Evolutionary conservation across 1,284 basidiomycete genomes (phyloP), one percentile per base, ranked within the genome.

Genomic region (Pseudozyma tsukubaensis): DNA sequence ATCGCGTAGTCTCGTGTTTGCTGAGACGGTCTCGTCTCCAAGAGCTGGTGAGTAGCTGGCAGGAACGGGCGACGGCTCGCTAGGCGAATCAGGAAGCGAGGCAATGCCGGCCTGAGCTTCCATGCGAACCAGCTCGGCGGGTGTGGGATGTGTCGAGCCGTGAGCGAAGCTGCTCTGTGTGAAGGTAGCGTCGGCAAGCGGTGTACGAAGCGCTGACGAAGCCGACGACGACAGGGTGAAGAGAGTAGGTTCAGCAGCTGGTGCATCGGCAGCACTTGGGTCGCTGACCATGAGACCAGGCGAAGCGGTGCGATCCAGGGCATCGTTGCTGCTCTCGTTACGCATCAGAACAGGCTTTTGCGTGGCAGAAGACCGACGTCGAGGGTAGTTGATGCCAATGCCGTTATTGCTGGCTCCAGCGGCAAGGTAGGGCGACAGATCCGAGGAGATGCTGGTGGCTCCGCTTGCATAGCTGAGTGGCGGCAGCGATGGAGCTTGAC

Each of bases 81-180:
- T 76, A 1, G 79, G 79, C 32, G 73, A 64, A 34, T 72, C 60
- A 3, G 79, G 79, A 8, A 70, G 57, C 18, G 56, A 64, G 14
- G 79, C 79, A 32, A 76, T 65, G n/a, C 79, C 79, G n/a, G 79
- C 79, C 42, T 76, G 65, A 0, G 79, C 79, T 43, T 81, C 78
- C 66, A 77, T 72, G 9, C 69, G 71, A 14, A 81, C 77, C 8
- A 71, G 21, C 53, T 81, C 71, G 13, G 79, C 79, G 7, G 79
- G 79, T 6, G 79, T 81, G 35, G 62, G 66, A 50, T 52, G 59
- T 18, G 50, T 60, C 34, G 44, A 45, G 9, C 39, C 16, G 2
- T 21, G 35, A 19, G 34, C 14, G 1, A 13, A 19, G 37, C 18
- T 40, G 44, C 12, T 11, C 16, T 34, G 34, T 7, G 48, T 34